phyloP scores from a whole-genome alignment of 306 rosid species.

The Senna tora region DNA sequence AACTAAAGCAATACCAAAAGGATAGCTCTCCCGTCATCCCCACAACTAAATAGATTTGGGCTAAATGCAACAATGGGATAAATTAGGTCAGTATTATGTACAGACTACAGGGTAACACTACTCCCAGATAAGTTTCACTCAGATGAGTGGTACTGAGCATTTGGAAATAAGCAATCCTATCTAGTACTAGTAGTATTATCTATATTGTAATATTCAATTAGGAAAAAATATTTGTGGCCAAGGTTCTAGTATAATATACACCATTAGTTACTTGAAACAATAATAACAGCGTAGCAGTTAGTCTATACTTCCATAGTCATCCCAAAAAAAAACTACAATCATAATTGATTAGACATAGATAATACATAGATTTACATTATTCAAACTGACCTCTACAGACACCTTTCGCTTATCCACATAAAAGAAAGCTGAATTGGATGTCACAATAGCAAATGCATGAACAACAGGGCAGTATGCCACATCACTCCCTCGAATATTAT shows the following conservation, averaged over 20 bases:
- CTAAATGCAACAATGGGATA: neutral
- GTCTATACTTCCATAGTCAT: neutral
- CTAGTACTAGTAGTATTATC: too few species aligned
- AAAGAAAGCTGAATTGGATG: constrained; percentile 69
- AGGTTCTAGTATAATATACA: neutral
- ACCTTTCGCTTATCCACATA: constrained; percentile 83
- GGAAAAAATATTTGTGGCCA: neutral
- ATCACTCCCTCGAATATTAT: constrained; percentile 93
- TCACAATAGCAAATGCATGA: constrained; percentile 87
- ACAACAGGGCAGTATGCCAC: constrained; percentile 91
- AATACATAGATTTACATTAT: constrained; percentile 11
- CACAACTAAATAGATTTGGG: constrained; percentile 32
- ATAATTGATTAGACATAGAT: constrained; percentile 24
- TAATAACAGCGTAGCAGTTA: neutral
- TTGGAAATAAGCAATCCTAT: neutral
- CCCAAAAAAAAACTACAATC: constrained; percentile 4
- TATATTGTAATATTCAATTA: neutral
- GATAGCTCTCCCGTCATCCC: constrained; percentile 4
- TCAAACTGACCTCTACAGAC: constrained; percentile 79
- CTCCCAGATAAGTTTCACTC: constrained; percentile 3
- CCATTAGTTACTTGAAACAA: constrained; percentile 9
- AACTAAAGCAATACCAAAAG: neutral
- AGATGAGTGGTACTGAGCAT: constrained; percentile 1
- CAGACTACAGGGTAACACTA: neutral
- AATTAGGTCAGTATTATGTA: neutral